Evolutionary conservation across 495 filamentous ascomycete species (phyloP).

Genomic region (Usnea hakonensis): DNA sequence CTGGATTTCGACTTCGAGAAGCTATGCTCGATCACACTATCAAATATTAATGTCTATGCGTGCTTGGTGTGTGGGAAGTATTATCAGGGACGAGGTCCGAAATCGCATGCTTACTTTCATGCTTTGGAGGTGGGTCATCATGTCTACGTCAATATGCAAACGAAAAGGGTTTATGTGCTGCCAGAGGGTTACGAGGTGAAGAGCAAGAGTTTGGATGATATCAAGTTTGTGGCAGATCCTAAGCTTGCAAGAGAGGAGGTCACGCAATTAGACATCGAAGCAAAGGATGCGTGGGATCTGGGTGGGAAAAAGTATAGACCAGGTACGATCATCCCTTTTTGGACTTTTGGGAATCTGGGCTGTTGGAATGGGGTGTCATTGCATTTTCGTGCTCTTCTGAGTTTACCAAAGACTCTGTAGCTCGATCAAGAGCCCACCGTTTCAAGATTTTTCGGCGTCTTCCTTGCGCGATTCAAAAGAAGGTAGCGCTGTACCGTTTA

Average conservation of each 20-base stretch:
- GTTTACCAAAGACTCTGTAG: neutral
- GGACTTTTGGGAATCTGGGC: neutral
- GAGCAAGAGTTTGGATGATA: conserved; percentile 93
- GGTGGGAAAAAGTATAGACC: conserved; percentile 76
- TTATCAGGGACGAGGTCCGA: conserved; percentile 87
- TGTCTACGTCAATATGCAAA: conserved; percentile 95
- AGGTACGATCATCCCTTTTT: conserved; percentile 35
- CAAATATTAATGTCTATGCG: conserved; percentile 98
- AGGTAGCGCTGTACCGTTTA: neutral
- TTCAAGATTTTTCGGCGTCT: neutral
- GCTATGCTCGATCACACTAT: conserved; percentile 87
- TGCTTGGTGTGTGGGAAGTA: conserved; percentile 97
- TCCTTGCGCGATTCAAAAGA: neutral
- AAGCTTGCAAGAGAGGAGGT: conserved; percentile 72
- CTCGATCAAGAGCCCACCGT: neutral
- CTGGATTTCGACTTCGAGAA: conserved; percentile 98
- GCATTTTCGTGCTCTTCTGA: neutral
- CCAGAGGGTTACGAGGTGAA: conserved; percentile 96
- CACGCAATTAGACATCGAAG: conserved; percentile 67
- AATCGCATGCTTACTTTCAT: conserved; percentile 96
- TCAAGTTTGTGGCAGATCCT: conserved; percentile 98
- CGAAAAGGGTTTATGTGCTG: conserved; percentile 89
- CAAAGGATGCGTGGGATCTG: conserved; percentile 68
- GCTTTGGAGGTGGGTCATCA: conserved; percentile 91
- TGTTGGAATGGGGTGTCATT: neutral